Conservation (phyloP, 768 basidiomycete species). For the Panus rudis region DNA sequence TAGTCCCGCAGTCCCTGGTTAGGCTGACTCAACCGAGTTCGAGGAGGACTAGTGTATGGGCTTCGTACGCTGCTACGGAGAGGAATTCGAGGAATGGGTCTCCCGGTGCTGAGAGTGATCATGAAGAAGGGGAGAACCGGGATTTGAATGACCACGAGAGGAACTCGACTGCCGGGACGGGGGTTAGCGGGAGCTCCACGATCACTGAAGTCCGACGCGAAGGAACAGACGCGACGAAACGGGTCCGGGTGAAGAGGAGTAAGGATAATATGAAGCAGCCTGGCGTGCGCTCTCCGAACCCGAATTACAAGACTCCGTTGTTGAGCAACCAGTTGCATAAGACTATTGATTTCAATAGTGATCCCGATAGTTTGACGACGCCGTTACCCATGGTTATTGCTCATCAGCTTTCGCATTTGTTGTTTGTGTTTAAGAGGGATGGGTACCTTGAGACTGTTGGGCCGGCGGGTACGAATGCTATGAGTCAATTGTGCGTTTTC, state of each 20-base stretch:
- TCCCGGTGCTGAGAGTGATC: constrained; percentile 1
- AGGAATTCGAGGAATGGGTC: constrained; percentile 11
- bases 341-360: constrained; percentile 53
- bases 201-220: constrained; percentile 5
- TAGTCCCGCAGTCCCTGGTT: constrained; percentile 58
- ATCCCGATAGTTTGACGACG: constrained; percentile 50
- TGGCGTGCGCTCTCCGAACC: constrained; percentile 10
- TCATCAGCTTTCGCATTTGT: constrained; percentile 63
- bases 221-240: constrained; percentile 35
- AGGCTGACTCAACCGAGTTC: constrained; percentile 28
- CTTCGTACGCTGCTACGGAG: constrained; percentile 33
- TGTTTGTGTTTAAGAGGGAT: constrained; percentile 73
- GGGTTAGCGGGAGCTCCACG: neutral
- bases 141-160: constrained; percentile 7
- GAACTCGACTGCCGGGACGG: neutral
- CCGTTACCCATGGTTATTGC: constrained; percentile 83
- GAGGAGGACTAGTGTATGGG: constrained; percentile 25
- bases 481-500: constrained; percentile 53
- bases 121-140: constrained; percentile 3
- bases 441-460: constrained; percentile 86
- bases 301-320: constrained; percentile 55
- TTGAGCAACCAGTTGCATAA: constrained; percentile 43
- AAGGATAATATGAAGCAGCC: constrained; percentile 39
- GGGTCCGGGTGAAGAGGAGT: constrained; percentile 66
- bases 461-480: constrained; percentile 77